Percentiles rank a stretch among this genome's conserved stretches.
phyloP scores from a whole-genome alignment of 1,284 basidiomycete genomes.

The Sporisorium exsertum region DNA sequence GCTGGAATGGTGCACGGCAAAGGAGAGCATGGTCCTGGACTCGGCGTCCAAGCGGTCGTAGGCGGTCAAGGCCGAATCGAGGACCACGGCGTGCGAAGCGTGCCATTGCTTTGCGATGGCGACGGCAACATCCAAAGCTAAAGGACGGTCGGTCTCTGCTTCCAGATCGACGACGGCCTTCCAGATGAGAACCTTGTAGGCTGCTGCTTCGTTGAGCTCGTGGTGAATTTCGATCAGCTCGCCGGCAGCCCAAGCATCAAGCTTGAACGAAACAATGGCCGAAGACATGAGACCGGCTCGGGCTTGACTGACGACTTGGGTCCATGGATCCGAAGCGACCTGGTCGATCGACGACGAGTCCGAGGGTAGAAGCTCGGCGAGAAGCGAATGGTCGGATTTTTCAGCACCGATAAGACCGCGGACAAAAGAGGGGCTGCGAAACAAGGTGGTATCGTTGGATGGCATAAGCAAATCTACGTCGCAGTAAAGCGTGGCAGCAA shows the following conservation, averaged over 20 bases:
- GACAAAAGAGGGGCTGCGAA: slow-evolving; percentile 5
- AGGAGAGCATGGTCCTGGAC: slow-evolving; percentile 9
- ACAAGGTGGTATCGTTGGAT: neutral
- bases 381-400: neutral
- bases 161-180: slow-evolving; percentile 7
- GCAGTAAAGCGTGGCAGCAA: neutral
- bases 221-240: slow-evolving; percentile 4
- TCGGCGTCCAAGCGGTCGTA: slow-evolving; percentile 6
- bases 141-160: neutral
- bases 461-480: neutral
- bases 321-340: slow-evolving; percentile 3
- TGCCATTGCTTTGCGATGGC: slow-evolving; percentile 13
- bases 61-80: slow-evolving; percentile 7
- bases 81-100: slow-evolving; percentile 2
- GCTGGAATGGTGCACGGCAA: slow-evolving; percentile 12
- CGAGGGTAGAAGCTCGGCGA: neutral
- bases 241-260: slow-evolving; percentile 6
- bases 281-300: slow-evolving; percentile 7
- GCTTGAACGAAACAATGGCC: slow-evolving; percentile 11
- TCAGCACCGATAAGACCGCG: neutral
- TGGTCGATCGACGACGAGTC: neutral
- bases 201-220: slow-evolving; percentile 11
- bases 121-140: slow-evolving; percentile 5
- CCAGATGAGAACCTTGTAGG: slow-evolving; percentile 13
- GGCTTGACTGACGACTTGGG: slow-evolving; percentile 2